phyloP scores from a whole-genome alignment of 2,329 filamentous ascomycete genomes.

The Exophiala sp. region DNA sequence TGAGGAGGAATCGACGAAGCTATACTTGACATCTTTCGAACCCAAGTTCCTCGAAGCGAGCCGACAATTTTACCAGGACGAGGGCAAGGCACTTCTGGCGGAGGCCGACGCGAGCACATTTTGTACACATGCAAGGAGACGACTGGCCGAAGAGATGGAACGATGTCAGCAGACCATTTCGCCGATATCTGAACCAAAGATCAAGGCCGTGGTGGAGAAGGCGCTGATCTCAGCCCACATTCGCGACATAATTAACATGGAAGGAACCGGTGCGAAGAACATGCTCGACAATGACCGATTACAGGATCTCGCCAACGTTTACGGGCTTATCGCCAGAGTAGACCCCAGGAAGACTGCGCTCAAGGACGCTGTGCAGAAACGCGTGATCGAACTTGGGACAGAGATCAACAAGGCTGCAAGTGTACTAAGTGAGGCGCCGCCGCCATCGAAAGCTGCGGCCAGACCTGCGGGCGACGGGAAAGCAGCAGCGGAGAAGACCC shows the following conservation, averaged over 20 bases:
- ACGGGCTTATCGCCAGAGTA: constrained; percentile 72
- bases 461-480: constrained; percentile 45
- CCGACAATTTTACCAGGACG: constrained; percentile 67
- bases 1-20: constrained; percentile 72
- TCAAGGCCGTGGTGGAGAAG: constrained; percentile 72
- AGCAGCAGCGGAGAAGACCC: constrained; percentile 52
- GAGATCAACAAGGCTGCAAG: constrained; percentile 71
- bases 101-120: constrained; percentile 79
- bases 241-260: constrained; percentile 76
- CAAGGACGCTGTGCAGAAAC: constrained; percentile 65
- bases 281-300: constrained; percentile 90
- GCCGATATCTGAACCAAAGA: constrained; percentile 66
- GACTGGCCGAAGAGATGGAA: constrained; percentile 75
- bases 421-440: constrained; percentile 54
- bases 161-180: constrained; percentile 82
- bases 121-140: constrained; percentile 69
- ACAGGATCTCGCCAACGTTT: constrained; percentile 76
- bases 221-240: constrained; percentile 76
- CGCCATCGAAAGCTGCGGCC: constrained; percentile 40
- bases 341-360: constrained; percentile 70
- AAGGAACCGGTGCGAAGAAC: constrained; percentile 74
- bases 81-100: constrained; percentile 70
- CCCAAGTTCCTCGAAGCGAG: constrained; percentile 70
- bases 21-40: constrained; percentile 84
- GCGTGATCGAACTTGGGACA: constrained; percentile 73